Conservation (phyloP, 78 protist genomes). For the Dictyostelium brefeldianum region DNA sequence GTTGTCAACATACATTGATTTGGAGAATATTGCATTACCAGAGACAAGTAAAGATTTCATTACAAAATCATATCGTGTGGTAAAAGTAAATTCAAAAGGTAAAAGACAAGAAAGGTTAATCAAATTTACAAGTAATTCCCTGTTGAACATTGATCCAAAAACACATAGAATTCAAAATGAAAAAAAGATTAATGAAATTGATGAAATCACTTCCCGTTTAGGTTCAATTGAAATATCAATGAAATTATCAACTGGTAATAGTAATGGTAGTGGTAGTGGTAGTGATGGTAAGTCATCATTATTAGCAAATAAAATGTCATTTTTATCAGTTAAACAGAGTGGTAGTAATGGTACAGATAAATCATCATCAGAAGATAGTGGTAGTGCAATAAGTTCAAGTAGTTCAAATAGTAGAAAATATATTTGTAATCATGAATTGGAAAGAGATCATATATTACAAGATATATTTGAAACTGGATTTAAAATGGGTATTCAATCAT, state of each 20-base stretch:
- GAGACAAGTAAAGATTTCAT: slow-evolving; percentile 77
- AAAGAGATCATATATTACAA: slow-evolving; percentile 76
- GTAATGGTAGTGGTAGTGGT: neutral
- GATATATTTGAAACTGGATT: slow-evolving; percentile 84
- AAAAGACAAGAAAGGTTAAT: slow-evolving; percentile 82
- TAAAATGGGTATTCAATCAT: slow-evolving; percentile 40
- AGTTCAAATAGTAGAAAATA: slow-evolving; percentile 19
- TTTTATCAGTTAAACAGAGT: neutral
- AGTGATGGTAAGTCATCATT: neutral
- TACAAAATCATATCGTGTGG: slow-evolving; percentile 79
- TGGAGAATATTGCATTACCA: slow-evolving; percentile 77
- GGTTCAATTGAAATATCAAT: slow-evolving; percentile 62
- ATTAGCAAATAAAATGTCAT: neutral
- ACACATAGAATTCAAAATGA: slow-evolving; percentile 77
- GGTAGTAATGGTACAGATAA: neutral
- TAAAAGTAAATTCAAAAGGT: slow-evolving; percentile 83
- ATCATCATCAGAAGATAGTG: neutral
- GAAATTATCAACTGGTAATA: neutral
- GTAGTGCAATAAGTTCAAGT: neutral
- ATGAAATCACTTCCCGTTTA: slow-evolving; percentile 32
- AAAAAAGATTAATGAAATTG: slow-evolving; percentile 71
- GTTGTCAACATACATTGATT: slow-evolving; percentile 41
- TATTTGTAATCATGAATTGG: slow-evolving; percentile 65
- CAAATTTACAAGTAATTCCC: slow-evolving; percentile 78
- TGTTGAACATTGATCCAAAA: slow-evolving; percentile 84